A percentile compares a stretch with the other conserved stretches of the same genome.
These are phyloP conservation scores for Termitomyces sp. DNA, from an alignment of 768 basidiomycete species.

Conservation along the genomic window DNA sequence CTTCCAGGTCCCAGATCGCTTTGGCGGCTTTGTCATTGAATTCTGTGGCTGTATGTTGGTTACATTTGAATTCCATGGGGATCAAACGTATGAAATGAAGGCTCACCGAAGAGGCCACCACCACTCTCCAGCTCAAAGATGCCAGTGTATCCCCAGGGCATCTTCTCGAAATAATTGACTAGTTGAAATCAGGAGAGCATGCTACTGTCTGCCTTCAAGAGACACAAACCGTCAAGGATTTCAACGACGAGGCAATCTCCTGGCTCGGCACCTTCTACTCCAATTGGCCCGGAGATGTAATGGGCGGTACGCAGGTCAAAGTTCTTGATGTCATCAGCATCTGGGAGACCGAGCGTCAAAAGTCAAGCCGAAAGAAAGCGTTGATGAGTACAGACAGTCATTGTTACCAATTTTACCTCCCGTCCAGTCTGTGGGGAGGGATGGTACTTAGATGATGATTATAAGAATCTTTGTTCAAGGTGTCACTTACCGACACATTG, in stretches of 20 bases:
- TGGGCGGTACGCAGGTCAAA: constrained; percentile 65
- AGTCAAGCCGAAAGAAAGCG: constrained; percentile 9
- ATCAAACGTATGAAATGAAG: neutral
- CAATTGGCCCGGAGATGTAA: constrained; percentile 75
- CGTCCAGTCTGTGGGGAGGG: constrained; percentile 65
- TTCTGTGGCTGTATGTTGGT: constrained; percentile 42
- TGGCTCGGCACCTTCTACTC: constrained; percentile 71
- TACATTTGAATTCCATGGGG: no score
- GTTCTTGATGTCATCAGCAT: constrained; percentile 62
- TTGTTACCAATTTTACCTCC: constrained; percentile 80
- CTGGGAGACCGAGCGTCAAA: constrained; percentile 23
- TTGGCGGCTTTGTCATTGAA: constrained; percentile 71
- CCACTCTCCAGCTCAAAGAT: constrained; percentile 75
- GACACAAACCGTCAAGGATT: constrained; percentile 62
- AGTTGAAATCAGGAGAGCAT: neutral
- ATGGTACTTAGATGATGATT: constrained; percentile 41
- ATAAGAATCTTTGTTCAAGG: no score
- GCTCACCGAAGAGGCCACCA: constrained; percentile 61
- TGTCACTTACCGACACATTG: constrained; percentile 54
- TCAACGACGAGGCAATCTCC: constrained; percentile 79
- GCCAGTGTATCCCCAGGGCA: constrained; percentile 82
- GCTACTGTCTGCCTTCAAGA: neutral
- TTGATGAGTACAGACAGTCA: constrained; percentile 37
- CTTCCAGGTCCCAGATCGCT: constrained; percentile 79
- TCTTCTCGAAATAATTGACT: constrained; percentile 66